These are phyloP conservation scores for Parafenestella ontariensis DNA, from an alignment of 2,329 filamentous ascomycete species.

Conservation along the genomic window DNA sequence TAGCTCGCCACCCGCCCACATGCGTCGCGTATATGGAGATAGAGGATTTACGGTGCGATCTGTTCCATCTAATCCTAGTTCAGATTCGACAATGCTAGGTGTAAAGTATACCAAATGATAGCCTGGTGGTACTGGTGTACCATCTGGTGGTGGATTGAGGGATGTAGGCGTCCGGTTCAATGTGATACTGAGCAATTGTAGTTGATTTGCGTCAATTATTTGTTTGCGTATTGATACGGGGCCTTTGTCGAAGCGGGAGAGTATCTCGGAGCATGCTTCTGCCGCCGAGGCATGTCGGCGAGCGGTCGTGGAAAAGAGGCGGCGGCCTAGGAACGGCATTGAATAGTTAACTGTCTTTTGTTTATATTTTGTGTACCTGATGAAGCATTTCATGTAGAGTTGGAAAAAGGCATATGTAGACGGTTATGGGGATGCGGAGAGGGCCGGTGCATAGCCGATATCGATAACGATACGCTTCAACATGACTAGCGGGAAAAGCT, in stretches of 20 bases:
- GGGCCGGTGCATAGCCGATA: conserved; percentile 27
- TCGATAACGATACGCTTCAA: conserved; percentile 10
- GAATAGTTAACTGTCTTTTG: neutral
- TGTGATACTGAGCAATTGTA: conserved; percentile 40
- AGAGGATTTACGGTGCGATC: conserved; percentile 81
- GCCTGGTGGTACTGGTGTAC: conserved; percentile 64
- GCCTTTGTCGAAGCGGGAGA: conserved; percentile 36
- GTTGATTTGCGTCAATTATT: conserved; percentile 42
- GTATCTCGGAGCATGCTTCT: conserved; percentile 40
- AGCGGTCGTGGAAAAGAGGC: conserved; percentile 26
- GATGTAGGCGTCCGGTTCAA: conserved; percentile 33
- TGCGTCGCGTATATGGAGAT: conserved; percentile 71
- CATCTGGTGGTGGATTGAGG: conserved; percentile 24
- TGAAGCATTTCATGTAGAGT: neutral
- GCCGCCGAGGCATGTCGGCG: conserved; percentile 29
- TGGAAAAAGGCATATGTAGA: neutral
- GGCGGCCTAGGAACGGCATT: conserved; percentile 26
- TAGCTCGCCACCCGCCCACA: conserved; percentile 91
- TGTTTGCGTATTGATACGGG: conserved; percentile 41
- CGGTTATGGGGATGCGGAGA: neutral
- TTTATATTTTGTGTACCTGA: neutral
- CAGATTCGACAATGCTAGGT: conserved; percentile 67
- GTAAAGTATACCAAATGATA: conserved; percentile 93
- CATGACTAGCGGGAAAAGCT: neutral
- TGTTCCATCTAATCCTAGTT: conserved; percentile 81